These are phyloP conservation scores for Miscanthus sacchariflorus DNA, from an alignment of 202 grass and related monocot genomes.

Conservation along the genomic window DNA sequence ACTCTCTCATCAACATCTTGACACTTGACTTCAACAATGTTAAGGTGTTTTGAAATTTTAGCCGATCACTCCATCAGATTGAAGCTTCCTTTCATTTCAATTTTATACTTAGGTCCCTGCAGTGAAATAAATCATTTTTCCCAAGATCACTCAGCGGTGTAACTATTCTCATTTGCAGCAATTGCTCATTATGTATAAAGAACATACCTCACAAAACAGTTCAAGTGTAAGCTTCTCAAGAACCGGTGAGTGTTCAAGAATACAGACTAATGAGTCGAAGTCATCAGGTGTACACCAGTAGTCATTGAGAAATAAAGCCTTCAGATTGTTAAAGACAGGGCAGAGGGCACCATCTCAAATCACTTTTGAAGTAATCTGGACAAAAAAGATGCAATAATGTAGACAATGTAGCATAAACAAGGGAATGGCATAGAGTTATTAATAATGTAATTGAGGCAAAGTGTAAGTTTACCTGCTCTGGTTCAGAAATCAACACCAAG, in stretches of 20 bases:
- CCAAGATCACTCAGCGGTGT: background rate
- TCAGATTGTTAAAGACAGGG: background rate
- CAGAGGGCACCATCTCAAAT: slow-evolving; percentile 10
- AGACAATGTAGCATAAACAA: background rate
- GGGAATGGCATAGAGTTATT: background rate
- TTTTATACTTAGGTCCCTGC: background rate
- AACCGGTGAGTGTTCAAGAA: background rate
- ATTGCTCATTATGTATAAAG: background rate
- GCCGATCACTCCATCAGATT: background rate
- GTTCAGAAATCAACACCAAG: background rate
- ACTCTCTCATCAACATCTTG: background rate
- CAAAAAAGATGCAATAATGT: background rate
- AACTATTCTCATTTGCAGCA: background rate
- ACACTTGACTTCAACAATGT: background rate
- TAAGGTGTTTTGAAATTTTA: background rate
- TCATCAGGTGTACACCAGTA: background rate
- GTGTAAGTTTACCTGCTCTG: accelerated
- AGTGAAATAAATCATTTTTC: background rate
- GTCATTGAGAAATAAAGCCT: background rate
- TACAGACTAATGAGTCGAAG: background rate
- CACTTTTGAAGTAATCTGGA: background rate
- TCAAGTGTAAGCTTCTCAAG: background rate
- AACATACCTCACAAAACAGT: background rate
- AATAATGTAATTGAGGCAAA: background rate
- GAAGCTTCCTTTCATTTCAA: background rate